Base-by-base conservation (phyloP, 257 asterid genomes). In the Solanum chiquidenum region DNA sequence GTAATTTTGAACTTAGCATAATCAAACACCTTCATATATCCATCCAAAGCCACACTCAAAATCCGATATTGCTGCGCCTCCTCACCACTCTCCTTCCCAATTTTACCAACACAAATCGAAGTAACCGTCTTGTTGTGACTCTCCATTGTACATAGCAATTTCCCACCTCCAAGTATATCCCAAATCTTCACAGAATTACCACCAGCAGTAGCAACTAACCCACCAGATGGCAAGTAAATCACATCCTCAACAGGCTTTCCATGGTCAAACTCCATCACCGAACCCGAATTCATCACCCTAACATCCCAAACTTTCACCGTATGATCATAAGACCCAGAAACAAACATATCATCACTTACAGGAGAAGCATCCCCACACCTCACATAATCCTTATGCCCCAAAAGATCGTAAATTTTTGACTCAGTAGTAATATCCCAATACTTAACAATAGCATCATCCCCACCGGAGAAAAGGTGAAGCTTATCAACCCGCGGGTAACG, bases 81-180 rank as follows among this genome's bases (percentile, higher is more conserved):
- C 35, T 94, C 96, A 12, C 92, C 95, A 80, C 80, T 83, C 31
- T 87, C 94, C 69, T 82, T 91, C 83, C 94, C 95, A 40, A 94
- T 89, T 77, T 91, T 94, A 5, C 96, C 99, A 73, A 97, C 89
- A 89, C 99, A 96, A 31, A 97, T 94, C 0, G 95, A 90, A 0
- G 98, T 96, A 1, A 97, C 99, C 0, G 99, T 96, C 94, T 97
- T 97, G 88, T 92, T 95, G 86, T 97, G 99, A 87, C 98, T 94
- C 92, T 97, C 99, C 98, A 96, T 94, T 2, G 98, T 90, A 87
- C 96, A 90, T 88, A 97, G 72, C 87, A 97, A 79, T 88, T 92
- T 94, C 91, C 99, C 99, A 83, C 99, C 99, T 27, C 99, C 99
- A 25, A 96, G 92, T 21, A 95, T 90, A 88, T 97, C 99, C 99